These are phyloP conservation scores for Boletellus ananiceps DNA, from an alignment of 768 basidiomycete species.

Conservation along the genomic window DNA sequence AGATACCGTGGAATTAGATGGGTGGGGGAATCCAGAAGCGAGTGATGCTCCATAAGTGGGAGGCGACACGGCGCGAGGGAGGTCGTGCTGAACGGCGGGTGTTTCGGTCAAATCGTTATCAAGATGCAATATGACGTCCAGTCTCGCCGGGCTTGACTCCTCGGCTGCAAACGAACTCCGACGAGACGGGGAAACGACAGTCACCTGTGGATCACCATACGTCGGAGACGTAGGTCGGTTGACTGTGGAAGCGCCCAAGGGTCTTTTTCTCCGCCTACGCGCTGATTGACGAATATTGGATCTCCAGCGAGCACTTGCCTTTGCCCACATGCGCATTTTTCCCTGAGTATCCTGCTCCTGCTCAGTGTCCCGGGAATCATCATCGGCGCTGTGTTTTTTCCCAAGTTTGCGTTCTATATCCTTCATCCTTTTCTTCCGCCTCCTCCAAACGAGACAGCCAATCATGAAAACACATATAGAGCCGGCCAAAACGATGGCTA, in stretches of 20 bases:
- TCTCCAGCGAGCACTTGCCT: slow-evolving; percentile 66
- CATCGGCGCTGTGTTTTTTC: slow-evolving; percentile 22
- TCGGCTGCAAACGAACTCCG: slow-evolving; percentile 26
- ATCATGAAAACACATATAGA: slow-evolving; percentile 60
- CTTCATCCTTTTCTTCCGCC: slow-evolving; percentile 31
- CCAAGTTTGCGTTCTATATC: slow-evolving; percentile 52
- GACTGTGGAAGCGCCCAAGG: neutral
- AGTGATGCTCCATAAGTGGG: slow-evolving; percentile 44
- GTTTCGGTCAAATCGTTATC: slow-evolving; percentile 1
- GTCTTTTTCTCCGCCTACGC: slow-evolving; percentile 45
- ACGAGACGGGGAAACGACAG: slow-evolving; percentile 14
- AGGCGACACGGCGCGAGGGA: slow-evolving; percentile 30
- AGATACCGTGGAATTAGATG: slow-evolving; percentile 2
- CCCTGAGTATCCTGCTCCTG: slow-evolving; percentile 44
- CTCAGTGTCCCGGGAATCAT: slow-evolving; percentile 26
- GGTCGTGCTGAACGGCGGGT: neutral
- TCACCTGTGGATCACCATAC: slow-evolving; percentile 8
- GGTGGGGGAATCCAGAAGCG: slow-evolving; percentile 11
- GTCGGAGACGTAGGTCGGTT: slow-evolving; percentile 21
- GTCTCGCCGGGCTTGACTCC: slow-evolving; percentile 4
- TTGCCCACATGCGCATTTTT: slow-evolving; percentile 59
- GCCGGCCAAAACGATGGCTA: slow-evolving; percentile 61
- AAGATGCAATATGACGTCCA: neutral
- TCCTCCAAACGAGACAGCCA: slow-evolving; percentile 57
- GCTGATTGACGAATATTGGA: slow-evolving; percentile 57